phyloP scores from a whole-genome alignment of 345 rosid genomes.

The Bruguiera gymnorhiza region DNA sequence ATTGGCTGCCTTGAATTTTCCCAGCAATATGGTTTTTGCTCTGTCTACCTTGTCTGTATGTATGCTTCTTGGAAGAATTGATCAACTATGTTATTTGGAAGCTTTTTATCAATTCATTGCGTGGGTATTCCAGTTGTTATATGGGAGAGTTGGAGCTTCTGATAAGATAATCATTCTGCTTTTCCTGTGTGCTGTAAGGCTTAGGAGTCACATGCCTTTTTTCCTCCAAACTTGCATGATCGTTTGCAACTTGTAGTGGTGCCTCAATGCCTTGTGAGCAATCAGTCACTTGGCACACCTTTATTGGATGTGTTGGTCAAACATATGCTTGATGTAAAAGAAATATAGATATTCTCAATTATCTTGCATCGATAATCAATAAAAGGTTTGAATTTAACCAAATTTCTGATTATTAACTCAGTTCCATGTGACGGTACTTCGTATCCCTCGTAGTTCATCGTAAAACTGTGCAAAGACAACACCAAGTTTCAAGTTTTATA shows the following conservation, averaged over 20 bases:
- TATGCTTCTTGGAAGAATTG: neutral
- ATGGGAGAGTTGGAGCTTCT: neutral
- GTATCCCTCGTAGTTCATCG: neutral
- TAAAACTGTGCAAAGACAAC: neutral
- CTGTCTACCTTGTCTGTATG: no score
- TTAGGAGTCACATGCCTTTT: neutral
- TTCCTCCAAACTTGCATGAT: neutral
- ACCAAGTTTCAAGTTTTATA: neutral
- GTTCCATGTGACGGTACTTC: neutral
- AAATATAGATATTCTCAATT: neutral
- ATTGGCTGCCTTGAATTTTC: conserved; percentile 7
- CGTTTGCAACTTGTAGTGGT: neutral
- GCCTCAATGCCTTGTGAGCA: neutral
- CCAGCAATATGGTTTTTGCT: no score
- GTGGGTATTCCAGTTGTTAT: neutral
- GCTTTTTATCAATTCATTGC: neutral
- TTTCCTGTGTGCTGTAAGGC: neutral
- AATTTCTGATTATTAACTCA: neutral
- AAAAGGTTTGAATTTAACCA: neutral
- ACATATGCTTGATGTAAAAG: no score
- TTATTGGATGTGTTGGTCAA: no score
- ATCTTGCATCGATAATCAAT: neutral
- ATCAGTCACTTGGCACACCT: neutral
- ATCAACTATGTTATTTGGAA: neutral
- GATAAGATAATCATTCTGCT: neutral